Evolutionary conservation across 2,329 filamentous ascomycete genomes (phyloP), one percentile per base, ranked within the genome.

Genomic region (Ceratocystis eucalypticola): DNA sequence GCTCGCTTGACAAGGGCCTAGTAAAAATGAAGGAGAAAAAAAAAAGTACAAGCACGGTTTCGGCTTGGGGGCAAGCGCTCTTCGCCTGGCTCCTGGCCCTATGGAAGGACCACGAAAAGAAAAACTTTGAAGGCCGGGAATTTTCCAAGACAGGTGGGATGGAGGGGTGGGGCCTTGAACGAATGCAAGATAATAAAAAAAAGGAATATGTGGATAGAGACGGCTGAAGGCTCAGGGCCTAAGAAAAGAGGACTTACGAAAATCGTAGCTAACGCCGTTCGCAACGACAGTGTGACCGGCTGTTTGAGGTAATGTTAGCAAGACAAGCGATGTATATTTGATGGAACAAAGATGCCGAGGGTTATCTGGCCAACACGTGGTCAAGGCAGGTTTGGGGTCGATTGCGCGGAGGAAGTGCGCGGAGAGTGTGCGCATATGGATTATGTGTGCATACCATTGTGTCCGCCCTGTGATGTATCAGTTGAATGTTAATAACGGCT

Each of bases 201-300:
- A 20, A 30, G 33, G 8, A 37, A 37, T 37, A 37, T 37, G 33
- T 20, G 17, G 37, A 12, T 20, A 10, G 20, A 45, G 8, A 20
- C 37, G 20, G 25, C 20, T 30, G 10, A 50, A 37, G 17, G 83
- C 62, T 87, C 76, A 68, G 88, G 80, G 73, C 87, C 83, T 70
- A 84, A 82, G 37, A 37, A 75, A 80, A 81, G 17, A 45, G 3
- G 17, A 66, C 59, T n/a, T 62, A 64, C 63, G 65, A 25, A 66
- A 68, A 65, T 72, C 70, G 61, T 69, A 70, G 67, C 67, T 68
- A 44, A 70, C 57, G 15, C 69, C 69, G 65, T 70, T 69, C 20
- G 48, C 69, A 66, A 68, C 67, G 37, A 68, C 67, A 55, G 67
- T 68, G 61, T 68, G 67, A 22, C 67, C 67, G 33, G 67, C 67